phyloP scores from a whole-genome alignment of 2,329 filamentous ascomycete genomes.

The Ascochyta pisi region DNA sequence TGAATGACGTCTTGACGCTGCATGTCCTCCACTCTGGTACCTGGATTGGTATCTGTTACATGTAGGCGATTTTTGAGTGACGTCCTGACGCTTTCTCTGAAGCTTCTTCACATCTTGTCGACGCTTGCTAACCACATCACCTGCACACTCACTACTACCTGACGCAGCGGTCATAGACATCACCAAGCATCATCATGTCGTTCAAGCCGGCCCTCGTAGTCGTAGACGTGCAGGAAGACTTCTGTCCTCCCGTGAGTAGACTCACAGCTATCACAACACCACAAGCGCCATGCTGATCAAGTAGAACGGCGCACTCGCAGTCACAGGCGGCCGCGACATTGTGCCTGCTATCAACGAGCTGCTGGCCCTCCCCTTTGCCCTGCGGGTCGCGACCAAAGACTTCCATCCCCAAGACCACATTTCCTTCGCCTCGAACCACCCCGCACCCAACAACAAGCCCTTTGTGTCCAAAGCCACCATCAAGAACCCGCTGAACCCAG shows the following conservation, averaged over 20 bases:
- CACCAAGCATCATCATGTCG: slow-evolving; percentile 1
- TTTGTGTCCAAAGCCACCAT: slow-evolving; percentile 72
- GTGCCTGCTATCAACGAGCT: slow-evolving; percentile 76
- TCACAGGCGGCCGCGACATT: slow-evolving; percentile 75
- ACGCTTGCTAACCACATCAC: not conserved
- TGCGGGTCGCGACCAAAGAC: slow-evolving; percentile 89
- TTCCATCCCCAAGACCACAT: slow-evolving; percentile 84
- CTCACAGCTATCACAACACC: not conserved
- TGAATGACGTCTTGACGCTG: too few species aligned
- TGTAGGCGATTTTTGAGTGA: not conserved
- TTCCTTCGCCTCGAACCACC: slow-evolving; percentile 87
- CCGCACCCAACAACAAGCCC: slow-evolving; percentile 65
- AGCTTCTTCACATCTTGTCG: too few species aligned
- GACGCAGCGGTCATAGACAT: slow-evolving; percentile 10
- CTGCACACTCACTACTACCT: slow-evolving; percentile 1
- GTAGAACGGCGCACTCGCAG: slow-evolving; percentile 83
- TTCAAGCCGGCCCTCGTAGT: slow-evolving; percentile 69
- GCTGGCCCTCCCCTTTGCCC: slow-evolving; percentile 71
- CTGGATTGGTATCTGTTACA: too few species aligned
- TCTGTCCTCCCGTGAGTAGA: slow-evolving; percentile 79
- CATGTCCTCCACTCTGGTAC: too few species aligned
- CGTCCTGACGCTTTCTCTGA: not conserved
- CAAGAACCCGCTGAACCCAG: slow-evolving; percentile 68
- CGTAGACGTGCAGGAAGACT: slow-evolving; percentile 93
- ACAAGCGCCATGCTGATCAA: slow-evolving; percentile 21